Evolutionary conservation across 257 asterid genomes (phyloP).

Genomic region (Solanum paucissectum): DNA sequence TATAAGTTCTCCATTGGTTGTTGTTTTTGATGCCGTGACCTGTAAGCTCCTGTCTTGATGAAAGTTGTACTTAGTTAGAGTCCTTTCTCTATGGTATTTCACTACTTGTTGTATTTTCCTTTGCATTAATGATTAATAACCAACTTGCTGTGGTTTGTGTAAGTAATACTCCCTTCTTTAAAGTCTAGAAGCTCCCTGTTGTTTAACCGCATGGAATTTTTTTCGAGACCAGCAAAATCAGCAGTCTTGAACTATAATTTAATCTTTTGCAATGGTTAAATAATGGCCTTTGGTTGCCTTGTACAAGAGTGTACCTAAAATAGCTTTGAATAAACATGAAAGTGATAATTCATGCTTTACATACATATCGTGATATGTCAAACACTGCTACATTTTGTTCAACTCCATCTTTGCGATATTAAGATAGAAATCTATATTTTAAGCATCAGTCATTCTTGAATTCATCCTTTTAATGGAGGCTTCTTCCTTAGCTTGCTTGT

Average conservation of each 20-base stretch:
- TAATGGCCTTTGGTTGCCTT: neutral
- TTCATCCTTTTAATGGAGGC: neutral
- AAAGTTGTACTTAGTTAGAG: neutral
- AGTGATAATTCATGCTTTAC: neutral
- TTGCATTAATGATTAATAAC: neutral
- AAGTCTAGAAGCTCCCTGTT: neutral
- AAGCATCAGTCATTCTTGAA: neutral
- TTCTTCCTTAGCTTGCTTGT: neutral
- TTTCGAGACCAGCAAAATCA: neutral
- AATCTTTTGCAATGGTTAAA: neutral
- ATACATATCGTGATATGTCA: neutral
- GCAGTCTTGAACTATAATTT: neutral
- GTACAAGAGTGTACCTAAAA: neutral
- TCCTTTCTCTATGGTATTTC: neutral
- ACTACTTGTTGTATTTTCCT: neutral
- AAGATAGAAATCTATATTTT: neutral
- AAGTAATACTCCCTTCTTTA: neutral
- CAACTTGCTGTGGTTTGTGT: neutral
- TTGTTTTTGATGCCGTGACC: neutral
- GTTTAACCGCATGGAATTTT: neutral
- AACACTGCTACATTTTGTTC: neutral
- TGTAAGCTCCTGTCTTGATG: neutral
- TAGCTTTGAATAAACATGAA: neutral
- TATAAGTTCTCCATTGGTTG: neutral
- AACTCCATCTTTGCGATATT: neutral